Evolutionary conservation across 1,139 yeast genomes (phyloP).

Genomic region (Chernovozyma sophiae-reginae): DNA sequence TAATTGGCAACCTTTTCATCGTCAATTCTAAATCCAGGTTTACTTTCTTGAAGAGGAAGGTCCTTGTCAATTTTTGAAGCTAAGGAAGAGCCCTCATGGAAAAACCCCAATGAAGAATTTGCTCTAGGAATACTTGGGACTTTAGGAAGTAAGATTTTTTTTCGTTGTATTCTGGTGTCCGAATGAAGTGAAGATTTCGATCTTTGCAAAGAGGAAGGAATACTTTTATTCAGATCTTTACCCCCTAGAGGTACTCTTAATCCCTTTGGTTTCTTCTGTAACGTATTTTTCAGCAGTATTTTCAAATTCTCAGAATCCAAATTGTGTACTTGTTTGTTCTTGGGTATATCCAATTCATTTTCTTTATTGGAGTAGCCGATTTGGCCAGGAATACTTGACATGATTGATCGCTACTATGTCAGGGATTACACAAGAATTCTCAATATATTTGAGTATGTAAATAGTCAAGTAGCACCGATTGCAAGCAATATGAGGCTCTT

Average conservation of each 20-base stretch:
- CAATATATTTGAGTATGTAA: neutral
- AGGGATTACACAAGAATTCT: neutral
- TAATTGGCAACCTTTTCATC: constrained; percentile 2
- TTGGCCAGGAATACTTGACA: constrained; percentile 4
- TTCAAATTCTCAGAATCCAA: neutral
- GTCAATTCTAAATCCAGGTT: neutral
- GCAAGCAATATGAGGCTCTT: too few relatives aligned
- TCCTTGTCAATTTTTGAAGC: neutral
- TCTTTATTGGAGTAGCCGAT: constrained; percentile 10
- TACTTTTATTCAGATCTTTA: constrained; percentile 35
- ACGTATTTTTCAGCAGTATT: neutral
- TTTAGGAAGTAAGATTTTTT: constrained; percentile 14
- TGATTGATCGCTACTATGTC: neutral
- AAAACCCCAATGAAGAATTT: constrained; percentile 38
- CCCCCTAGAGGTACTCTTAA: constrained; percentile 47
- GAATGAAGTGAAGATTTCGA: constrained; percentile 27
- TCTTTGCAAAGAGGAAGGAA: constrained; percentile 26
- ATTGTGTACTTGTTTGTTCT: neutral
- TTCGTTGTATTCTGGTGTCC: constrained; percentile 7
- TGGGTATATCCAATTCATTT: constrained; percentile 7
- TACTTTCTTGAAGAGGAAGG: neutral
- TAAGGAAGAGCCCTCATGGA: neutral
- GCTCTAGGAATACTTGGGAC: constrained; percentile 31
- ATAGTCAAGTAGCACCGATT: too few relatives aligned
- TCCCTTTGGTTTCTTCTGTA: neutral